These are phyloP conservation scores for Erythrobasidium yunnanense DNA, from an alignment of 768 basidiomycete genomes.

Conservation along the genomic window DNA sequence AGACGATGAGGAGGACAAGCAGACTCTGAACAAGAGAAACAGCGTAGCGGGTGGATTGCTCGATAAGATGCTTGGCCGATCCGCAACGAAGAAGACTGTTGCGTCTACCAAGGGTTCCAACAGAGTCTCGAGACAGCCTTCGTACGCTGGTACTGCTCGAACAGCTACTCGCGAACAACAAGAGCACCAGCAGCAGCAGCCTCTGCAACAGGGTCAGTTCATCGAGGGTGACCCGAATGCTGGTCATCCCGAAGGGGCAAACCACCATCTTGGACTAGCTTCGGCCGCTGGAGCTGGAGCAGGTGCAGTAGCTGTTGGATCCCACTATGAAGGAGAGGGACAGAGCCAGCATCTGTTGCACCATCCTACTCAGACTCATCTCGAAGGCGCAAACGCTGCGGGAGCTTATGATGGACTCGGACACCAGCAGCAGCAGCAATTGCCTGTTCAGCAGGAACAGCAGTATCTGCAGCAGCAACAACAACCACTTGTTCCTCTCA, in stretches of 20 bases:
- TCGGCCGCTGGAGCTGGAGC: too few species aligned
- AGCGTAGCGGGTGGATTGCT: too few species aligned
- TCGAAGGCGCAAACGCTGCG: too few species aligned
- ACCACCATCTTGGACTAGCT: too few species aligned
- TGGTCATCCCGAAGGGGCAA: too few species aligned
- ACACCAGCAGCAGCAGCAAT: not conserved
- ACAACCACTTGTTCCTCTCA: too few species aligned
- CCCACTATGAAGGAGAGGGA: too few species aligned
- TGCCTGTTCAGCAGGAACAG: not conserved
- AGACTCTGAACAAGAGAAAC: too few species aligned
- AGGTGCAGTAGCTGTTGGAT: not conserved
- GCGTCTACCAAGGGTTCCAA: not conserved
- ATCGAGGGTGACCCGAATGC: not conserved
- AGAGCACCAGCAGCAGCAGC: slow-evolving; percentile 18
- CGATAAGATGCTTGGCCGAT: too few species aligned
- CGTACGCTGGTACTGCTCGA: not conserved
- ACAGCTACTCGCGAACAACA: not conserved
- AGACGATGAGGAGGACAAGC: not conserved
- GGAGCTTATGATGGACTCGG: too few species aligned
- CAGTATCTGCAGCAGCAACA: not conserved
- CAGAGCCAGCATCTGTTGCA: not conserved
- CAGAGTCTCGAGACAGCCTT: not conserved
- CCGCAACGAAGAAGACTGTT: not conserved
- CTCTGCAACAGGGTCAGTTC: not conserved
- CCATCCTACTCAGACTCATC: too few species aligned